Evolutionary conservation across 2,329 filamentous ascomycete genomes (phyloP).

Genomic region (Fusarium sp.): DNA sequence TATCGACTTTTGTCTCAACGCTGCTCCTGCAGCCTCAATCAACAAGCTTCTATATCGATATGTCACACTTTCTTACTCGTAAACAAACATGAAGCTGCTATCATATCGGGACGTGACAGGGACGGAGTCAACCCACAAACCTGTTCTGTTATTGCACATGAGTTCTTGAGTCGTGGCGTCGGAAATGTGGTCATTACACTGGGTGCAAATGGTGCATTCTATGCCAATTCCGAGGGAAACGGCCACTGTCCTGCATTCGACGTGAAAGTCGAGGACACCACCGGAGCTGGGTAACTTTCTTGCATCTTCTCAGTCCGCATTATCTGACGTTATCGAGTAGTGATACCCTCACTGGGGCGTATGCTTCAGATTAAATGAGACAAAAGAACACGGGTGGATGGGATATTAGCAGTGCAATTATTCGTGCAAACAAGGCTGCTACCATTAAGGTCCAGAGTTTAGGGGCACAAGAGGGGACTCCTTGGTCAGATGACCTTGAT

Average conservation of each 20-base stretch:
- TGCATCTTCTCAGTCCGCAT: not conserved
- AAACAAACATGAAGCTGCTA: not conserved
- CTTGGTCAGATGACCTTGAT: too few species aligned
- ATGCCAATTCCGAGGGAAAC: not conserved
- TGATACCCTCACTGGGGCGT: not conserved
- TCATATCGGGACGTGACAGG: not conserved
- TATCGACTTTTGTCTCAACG: not conserved
- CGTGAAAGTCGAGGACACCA: not conserved
- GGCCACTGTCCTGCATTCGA: not conserved
- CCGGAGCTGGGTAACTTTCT: not conserved
- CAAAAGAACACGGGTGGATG: not conserved
- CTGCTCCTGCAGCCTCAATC: not conserved
- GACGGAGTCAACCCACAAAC: not conserved
- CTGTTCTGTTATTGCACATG: not conserved
- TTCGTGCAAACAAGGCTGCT: not conserved
- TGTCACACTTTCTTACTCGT: not conserved
- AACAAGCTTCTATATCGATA: not conserved
- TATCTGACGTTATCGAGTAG: not conserved
- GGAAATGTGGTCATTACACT: not conserved
- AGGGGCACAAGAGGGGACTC: not conserved
- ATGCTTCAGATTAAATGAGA: not conserved
- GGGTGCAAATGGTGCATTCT: not conserved
- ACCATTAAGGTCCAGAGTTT: fast-evolving
- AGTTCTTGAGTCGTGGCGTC: not conserved
- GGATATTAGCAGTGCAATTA: not conserved